Evolutionary conservation across 768 basidiomycete species (phyloP).

Genomic region (Suillus fuscotomentosus): DNA sequence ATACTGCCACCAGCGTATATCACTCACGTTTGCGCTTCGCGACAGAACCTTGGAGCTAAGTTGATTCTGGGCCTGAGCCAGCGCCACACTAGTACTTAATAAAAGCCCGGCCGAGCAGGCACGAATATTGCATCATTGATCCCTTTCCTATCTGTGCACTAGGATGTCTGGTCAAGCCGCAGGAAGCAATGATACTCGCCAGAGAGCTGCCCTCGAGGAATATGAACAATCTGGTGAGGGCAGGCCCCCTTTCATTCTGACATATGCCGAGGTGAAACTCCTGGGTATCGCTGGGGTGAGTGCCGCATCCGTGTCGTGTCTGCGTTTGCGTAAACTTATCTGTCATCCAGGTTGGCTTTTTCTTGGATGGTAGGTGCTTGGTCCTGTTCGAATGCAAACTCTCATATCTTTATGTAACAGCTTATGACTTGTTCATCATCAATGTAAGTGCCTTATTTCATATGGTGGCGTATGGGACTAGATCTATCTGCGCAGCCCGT

Average conservation of each 20-base stretch:
- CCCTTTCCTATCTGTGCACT: too few species aligned
- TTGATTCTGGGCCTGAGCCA: not conserved
- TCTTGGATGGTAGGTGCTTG: slow-evolving; percentile 58
- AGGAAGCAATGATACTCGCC: not conserved
- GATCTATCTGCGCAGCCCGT: slow-evolving; percentile 46
- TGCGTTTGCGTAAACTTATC: slow-evolving; percentile 3
- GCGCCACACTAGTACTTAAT: not conserved
- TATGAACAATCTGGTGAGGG: slow-evolving; percentile 27
- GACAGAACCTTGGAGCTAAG: not conserved
- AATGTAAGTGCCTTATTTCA: slow-evolving; percentile 40
- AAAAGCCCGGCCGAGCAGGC: not conserved
- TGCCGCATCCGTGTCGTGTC: slow-evolving; percentile 1
- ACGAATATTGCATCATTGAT: not conserved
- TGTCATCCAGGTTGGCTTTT: slow-evolving; percentile 57
- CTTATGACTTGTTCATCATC: slow-evolving; percentile 72
- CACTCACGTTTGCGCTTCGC: too few species aligned
- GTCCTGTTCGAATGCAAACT: not conserved
- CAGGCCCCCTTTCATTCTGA: slow-evolving; percentile 40
- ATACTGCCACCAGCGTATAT: too few species aligned
- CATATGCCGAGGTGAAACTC: slow-evolving; percentile 53
- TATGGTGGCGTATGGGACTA: not conserved
- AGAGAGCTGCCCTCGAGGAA: slow-evolving; percentile 19
- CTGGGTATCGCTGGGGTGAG: slow-evolving; percentile 60
- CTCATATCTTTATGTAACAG: slow-evolving; percentile 29
- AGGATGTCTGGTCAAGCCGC: not conserved